A percentile compares a stretch with the other conserved stretches of the same genome.
phyloP scores from a whole-genome alignment of 768 basidiomycete genomes.

The Boletus reticulatus region DNA sequence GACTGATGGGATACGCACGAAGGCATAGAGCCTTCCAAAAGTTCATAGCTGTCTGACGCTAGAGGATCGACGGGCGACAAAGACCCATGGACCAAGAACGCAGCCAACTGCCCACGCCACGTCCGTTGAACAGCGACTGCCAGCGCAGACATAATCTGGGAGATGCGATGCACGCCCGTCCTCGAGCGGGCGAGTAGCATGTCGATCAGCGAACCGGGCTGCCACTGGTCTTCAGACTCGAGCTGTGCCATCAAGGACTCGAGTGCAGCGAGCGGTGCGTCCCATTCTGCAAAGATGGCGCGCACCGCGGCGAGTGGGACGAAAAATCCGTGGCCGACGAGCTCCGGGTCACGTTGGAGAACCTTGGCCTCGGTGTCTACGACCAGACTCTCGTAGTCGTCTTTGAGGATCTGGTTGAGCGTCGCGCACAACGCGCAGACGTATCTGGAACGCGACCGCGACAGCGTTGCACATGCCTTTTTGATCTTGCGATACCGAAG shows the following conservation, averaged over 20 bases:
- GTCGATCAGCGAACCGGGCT: constrained; percentile 79
- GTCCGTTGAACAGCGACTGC: constrained; percentile 74
- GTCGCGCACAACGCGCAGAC: constrained; percentile 76
- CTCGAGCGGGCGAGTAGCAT: constrained; percentile 67
- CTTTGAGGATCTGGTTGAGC: constrained; percentile 67
- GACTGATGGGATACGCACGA: constrained; percentile 70
- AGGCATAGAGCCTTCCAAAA: constrained; percentile 69
- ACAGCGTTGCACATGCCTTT: constrained; percentile 46
- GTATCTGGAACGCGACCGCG: constrained; percentile 67
- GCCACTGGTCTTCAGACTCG: constrained; percentile 48
- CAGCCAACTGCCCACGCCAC: constrained; percentile 81
- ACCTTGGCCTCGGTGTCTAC: constrained; percentile 80
- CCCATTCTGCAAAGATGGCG: constrained; percentile 86
- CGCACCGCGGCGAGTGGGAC: constrained; percentile 84
- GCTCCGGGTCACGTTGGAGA: constrained; percentile 65
- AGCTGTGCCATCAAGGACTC: constrained; percentile 62
- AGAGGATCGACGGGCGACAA: constrained; percentile 62
- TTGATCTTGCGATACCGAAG: constrained; percentile 74
- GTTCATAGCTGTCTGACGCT: constrained; percentile 53
- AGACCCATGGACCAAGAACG: constrained; percentile 79
- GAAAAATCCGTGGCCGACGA: constrained; percentile 79
- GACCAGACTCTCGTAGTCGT: constrained; percentile 79
- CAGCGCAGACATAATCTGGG: constrained; percentile 68
- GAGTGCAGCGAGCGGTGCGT: constrained; percentile 77
- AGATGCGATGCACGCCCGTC: constrained; percentile 77